These are phyloP conservation scores for Plenodomus biglobosus DNA, from an alignment of 2,329 filamentous ascomycete genomes.

Conservation along the genomic window DNA sequence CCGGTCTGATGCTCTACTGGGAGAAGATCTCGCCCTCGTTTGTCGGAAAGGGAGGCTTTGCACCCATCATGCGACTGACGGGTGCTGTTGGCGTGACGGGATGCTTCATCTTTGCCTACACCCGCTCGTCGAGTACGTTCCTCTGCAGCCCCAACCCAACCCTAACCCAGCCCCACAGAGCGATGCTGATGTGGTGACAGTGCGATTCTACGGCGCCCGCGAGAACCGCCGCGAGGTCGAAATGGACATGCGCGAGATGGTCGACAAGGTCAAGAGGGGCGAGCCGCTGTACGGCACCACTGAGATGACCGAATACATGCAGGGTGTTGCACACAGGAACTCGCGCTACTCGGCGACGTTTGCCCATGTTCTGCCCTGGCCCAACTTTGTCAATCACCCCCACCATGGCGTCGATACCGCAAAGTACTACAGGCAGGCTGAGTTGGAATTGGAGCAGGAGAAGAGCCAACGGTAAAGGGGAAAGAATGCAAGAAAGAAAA, in stretches of 20 bases:
- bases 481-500: slow-evolving; percentile 7
- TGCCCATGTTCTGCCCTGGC: slow-evolving; percentile 86
- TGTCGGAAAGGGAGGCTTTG: slow-evolving; percentile 79
- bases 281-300: slow-evolving; percentile 86
- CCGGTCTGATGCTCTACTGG: slow-evolving; percentile 73
- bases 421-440: slow-evolving; percentile 96
- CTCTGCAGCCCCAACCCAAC: not conserved
- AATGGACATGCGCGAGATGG: slow-evolving; percentile 98
- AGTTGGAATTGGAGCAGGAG: slow-evolving; percentile 88
- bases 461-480: slow-evolving; percentile 15
- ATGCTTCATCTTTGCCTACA: slow-evolving; percentile 83
- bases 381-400: slow-evolving; percentile 94
- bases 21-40: slow-evolving; percentile 84
- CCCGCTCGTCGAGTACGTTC: slow-evolving; percentile 76
- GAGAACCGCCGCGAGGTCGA: slow-evolving; percentile 92
- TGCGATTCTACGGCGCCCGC: slow-evolving; percentile 91
- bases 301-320: slow-evolving; percentile 79
- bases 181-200: slow-evolving; percentile 50
- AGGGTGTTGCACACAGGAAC: slow-evolving; percentile 89
- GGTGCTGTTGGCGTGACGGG: slow-evolving; percentile 72
- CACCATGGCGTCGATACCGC: slow-evolving; percentile 93
- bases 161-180: too few species aligned
- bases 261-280: slow-evolving; percentile 89
- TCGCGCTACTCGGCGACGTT: slow-evolving; percentile 88
- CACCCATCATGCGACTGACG: slow-evolving; percentile 77